Base-by-base conservation (phyloP, 306 rosid genomes). In the Sicyos baderoa region DNA sequence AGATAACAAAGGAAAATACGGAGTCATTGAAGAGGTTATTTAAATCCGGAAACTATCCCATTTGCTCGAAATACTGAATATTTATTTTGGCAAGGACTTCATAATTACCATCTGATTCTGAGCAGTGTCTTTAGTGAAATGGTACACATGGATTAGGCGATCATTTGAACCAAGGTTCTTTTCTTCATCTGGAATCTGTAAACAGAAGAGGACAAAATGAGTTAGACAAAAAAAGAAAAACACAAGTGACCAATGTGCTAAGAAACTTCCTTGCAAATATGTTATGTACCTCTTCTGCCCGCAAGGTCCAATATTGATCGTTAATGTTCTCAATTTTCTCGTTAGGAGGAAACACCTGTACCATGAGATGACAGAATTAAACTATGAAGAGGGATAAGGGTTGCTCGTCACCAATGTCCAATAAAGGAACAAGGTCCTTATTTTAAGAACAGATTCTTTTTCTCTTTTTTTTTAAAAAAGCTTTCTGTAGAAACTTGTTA, bases 241-340 rank as follows among this genome's bases (percentile, higher is more conserved):
- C 13, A 74, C 40, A 18, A 18, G 35, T 22, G 50, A 52, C 8
- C 53, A 35, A 54, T 13, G 21, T 51, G 32, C 5, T 54, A 18
- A 70, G 17, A 77, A 60, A 45, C 54, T 45, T 63, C 57, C 23
- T 54, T 27, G 70, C 60, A 68, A 29, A 29, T 16, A 47, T 80
- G 67, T 81, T 3, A 57, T 63, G 40, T 72, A 87, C 97, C 96
- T 91, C 97, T 62, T 91, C 97, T 3, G 97, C 97, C 18, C 97
- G 86, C 63, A 91, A 82, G 5, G 97, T 88, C 96, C 97, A 91
- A 84, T 91, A 91, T 63, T 88, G 97, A 78, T 91, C 97, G 70
- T 88, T 91, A 19, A 91, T 88, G 76, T 84, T 85, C 80, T 88
- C 96, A 49, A 91, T 91, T 87, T 84, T 91, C 76, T 91, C 97